phyloP scores from a whole-genome alignment of 768 basidiomycete genomes.

The Lentinula raphanica region DNA sequence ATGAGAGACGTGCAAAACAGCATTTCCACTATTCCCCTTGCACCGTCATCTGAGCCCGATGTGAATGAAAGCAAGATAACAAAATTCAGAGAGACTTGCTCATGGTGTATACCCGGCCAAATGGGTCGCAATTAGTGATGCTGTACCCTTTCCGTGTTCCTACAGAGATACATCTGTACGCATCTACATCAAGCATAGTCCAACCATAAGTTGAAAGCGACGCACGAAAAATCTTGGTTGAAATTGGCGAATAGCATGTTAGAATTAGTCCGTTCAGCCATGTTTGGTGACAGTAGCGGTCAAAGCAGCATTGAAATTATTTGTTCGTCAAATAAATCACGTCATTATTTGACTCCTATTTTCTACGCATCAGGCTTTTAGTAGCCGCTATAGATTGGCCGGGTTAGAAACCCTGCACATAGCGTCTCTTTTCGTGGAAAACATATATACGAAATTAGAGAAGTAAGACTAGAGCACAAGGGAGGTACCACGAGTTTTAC shows the following conservation, averaged over 20 bases:
- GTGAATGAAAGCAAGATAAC: background rate
- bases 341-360: background rate
- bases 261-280: slow-evolving; percentile 10
- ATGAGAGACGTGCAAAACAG: slow-evolving; percentile 98
- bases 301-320: background rate
- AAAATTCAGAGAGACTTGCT: slow-evolving; percentile 48
- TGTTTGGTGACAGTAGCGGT: slow-evolving; percentile 3
- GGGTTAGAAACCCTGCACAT: too few species aligned
- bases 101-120: slow-evolving; percentile 91
- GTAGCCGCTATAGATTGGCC: too few species aligned
- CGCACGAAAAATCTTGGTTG: slow-evolving; percentile 95
- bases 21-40: slow-evolving; percentile 97
- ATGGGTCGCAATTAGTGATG: slow-evolving; percentile 98
- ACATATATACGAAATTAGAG: too few species aligned
- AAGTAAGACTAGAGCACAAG: too few species aligned
- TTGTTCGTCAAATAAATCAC: background rate
- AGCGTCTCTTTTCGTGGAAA: too few species aligned
- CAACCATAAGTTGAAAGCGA: background rate
- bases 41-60: slow-evolving; percentile 71
- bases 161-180: slow-evolving; percentile 76
- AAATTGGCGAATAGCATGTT: slow-evolving; percentile 84
- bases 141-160: slow-evolving; percentile 95
- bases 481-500: too few species aligned
- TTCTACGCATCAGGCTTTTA: too few species aligned
- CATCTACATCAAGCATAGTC: background rate